phyloP scores from a whole-genome alignment of 1,284 basidiomycete species.

The Hymenochaete sp. region DNA sequence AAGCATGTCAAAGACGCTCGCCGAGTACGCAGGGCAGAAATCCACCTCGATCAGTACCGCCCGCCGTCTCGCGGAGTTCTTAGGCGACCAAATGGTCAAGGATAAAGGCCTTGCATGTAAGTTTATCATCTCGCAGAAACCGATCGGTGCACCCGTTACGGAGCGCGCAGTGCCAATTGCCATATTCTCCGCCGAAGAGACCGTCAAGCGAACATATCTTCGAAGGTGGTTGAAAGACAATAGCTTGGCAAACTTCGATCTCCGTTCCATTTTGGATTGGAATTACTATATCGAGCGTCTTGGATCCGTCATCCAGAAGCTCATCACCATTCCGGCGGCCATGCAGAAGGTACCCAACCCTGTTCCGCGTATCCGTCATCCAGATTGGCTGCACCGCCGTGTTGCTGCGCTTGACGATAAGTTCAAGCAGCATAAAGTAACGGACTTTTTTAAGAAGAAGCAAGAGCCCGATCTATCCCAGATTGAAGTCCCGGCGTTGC shows the following conservation, averaged over 20 bases:
- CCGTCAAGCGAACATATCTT: slow-evolving; percentile 83
- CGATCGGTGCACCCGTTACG: slow-evolving; percentile 90
- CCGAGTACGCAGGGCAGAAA: slow-evolving; percentile 95
- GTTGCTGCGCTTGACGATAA: slow-evolving; percentile 89
- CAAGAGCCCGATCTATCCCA: slow-evolving; percentile 25
- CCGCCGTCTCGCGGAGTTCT: slow-evolving; percentile 89
- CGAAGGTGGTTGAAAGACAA: slow-evolving; percentile 97
- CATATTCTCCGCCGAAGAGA: slow-evolving; percentile 94
- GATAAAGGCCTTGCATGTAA: slow-evolving; percentile 99
- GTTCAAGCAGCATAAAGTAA: slow-evolving; percentile 96
- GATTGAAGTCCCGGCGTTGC: slow-evolving; percentile 27
- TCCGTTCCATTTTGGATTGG: slow-evolving; percentile 97
- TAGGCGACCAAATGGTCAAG: slow-evolving; percentile 98
- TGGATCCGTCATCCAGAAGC: slow-evolving; percentile 96
- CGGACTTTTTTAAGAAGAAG: slow-evolving; percentile 80
- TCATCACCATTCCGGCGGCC: slow-evolving; percentile 98
- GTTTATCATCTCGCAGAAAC: slow-evolving; percentile 96
- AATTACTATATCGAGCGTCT: slow-evolving; percentile 97
- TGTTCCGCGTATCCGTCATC: slow-evolving; percentile 91
- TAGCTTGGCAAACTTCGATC: slow-evolving; percentile 80
- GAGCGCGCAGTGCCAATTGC: slow-evolving; percentile 98
- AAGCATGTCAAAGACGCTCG: slow-evolving; percentile 95
- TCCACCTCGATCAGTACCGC: slow-evolving; percentile 98
- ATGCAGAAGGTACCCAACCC: slow-evolving; percentile 98
- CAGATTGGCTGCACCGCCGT: slow-evolving; percentile 93